Evolutionary conservation across 805 yeast species (phyloP).

Genomic region (Cyberlindnera mrakii): DNA sequence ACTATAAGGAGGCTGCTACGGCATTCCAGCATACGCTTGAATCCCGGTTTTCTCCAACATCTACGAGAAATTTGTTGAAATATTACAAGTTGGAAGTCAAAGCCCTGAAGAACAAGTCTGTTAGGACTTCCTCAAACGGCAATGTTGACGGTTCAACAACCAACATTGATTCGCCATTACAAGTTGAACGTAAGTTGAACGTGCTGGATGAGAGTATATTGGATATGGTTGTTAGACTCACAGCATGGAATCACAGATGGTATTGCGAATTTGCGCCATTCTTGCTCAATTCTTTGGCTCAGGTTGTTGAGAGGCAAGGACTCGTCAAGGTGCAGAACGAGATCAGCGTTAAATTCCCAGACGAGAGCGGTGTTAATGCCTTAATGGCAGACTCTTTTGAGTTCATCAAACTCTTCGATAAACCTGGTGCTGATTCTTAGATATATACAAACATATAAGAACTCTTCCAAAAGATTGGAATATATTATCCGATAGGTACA

Average conservation of each 20-base stretch:
- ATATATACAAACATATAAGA: neutral
- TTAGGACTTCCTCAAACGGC: conserved; percentile 5
- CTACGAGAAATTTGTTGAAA: conserved; percentile 67
- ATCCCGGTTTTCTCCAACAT: conserved; percentile 73
- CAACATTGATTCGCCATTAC: conserved; percentile 16
- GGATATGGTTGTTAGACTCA: conserved; percentile 63
- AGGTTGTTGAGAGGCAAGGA: conserved; percentile 71
- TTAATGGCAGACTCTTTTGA: conserved; percentile 47
- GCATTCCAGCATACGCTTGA: conserved; percentile 73
- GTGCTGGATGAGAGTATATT: conserved; percentile 41
- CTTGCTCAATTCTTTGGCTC: conserved; percentile 49
- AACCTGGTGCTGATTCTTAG: conserved; percentile 1
- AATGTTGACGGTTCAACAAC: conserved; percentile 15
- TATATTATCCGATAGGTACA: neutral
- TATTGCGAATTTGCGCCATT: conserved; percentile 82
- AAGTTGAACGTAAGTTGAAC: conserved; percentile 30
- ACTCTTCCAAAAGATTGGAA: neutral
- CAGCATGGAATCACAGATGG: conserved; percentile 99
- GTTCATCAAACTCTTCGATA: conserved; percentile 31
- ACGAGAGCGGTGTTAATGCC: conserved; percentile 46
- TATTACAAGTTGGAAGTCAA: conserved; percentile 49
- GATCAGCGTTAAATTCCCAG: conserved; percentile 60
- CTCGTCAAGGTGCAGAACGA: conserved; percentile 68
- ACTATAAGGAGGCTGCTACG: conserved; percentile 76
- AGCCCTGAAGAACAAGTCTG: conserved; percentile 21